These are phyloP conservation scores for Diplocarpon rosae DNA, from an alignment of 2,329 filamentous ascomycete species.

Conservation along the genomic window DNA sequence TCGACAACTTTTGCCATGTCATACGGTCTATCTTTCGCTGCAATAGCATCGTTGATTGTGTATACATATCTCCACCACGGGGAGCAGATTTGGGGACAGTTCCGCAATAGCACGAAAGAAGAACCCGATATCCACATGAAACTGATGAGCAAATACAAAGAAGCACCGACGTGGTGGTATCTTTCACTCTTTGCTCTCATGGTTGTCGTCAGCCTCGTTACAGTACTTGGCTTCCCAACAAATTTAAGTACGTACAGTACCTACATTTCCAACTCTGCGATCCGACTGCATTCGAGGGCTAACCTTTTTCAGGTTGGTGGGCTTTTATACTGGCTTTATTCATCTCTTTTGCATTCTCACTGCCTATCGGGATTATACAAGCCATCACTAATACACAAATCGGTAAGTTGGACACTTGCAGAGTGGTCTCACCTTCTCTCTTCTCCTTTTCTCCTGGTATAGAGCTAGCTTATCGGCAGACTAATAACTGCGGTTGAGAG, in stretches of 20 bases:
- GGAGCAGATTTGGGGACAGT: constrained; percentile 45
- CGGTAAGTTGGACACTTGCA: neutral
- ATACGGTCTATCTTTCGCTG: constrained; percentile 63
- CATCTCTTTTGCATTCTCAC: constrained; percentile 51
- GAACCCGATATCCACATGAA: constrained; percentile 42
- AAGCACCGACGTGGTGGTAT: constrained; percentile 50
- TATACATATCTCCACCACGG: constrained; percentile 58
- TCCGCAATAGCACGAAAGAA: constrained; percentile 18
- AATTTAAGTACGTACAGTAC: too few species aligned
- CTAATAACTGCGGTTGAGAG: too few species aligned
- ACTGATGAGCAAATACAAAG: constrained; percentile 44
- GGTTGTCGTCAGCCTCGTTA: constrained; percentile 32
- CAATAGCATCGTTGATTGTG: constrained; percentile 56
- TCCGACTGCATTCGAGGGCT: too few species aligned
- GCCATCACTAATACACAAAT: constrained; percentile 62
- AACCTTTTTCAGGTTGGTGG: constrained; percentile 35
- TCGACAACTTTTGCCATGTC: constrained; percentile 60
- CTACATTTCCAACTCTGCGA: too few species aligned
- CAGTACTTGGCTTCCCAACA: constrained; percentile 33
- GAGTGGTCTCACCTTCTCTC: too few species aligned
- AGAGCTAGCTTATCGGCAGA: too few species aligned
- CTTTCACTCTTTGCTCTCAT: constrained; percentile 35
- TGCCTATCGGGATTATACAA: constrained; percentile 60
- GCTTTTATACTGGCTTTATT: constrained; percentile 55
- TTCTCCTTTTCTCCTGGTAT: too few species aligned